These are phyloP conservation scores for Crucibulum laeve DNA, from an alignment of 768 basidiomycete species.

Conservation along the genomic window DNA sequence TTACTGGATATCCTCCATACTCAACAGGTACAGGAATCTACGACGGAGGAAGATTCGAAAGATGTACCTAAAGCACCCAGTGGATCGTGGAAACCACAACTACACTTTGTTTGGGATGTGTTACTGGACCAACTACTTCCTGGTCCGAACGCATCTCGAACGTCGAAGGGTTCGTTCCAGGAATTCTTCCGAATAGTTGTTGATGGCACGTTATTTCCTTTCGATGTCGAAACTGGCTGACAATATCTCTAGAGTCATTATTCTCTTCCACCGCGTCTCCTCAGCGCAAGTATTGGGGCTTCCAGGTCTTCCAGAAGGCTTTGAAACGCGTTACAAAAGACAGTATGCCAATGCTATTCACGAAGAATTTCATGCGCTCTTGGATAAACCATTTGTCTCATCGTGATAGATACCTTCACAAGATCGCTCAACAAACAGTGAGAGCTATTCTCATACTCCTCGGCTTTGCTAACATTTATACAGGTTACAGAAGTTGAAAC, in stretches of 20 bases:
- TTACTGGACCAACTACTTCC: slow-evolving; percentile 75
- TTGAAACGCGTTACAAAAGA: slow-evolving; percentile 59
- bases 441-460: slow-evolving; percentile 15
- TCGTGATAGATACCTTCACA: slow-evolving; percentile 84
- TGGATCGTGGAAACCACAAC: slow-evolving; percentile 80
- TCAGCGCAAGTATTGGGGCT: slow-evolving; percentile 95
- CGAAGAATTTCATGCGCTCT: slow-evolving; percentile 91
- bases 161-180: slow-evolving; percentile 62
- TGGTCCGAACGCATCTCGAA: slow-evolving; percentile 27
- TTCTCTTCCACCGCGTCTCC: slow-evolving; percentile 82
- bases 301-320: slow-evolving; percentile 82
- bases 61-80: slow-evolving; percentile 43
- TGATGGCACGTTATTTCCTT: slow-evolving; percentile 58
- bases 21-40: slow-evolving; percentile 43
- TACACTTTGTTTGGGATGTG: slow-evolving; percentile 89
- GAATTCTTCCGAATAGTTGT: slow-evolving; percentile 92
- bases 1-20: slow-evolving; percentile 3
- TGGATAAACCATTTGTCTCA: slow-evolving; percentile 96
- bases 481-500: slow-evolving; percentile 75
- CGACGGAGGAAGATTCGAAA: slow-evolving; percentile 44
- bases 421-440: slow-evolving; percentile 81
- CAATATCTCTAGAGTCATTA: slow-evolving; percentile 65
- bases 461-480: neutral
- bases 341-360: slow-evolving; percentile 84
- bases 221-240: slow-evolving; percentile 2